These are phyloP conservation scores for Luzula sylvatica DNA, from an alignment of 176 grass and related monocot species.

Conservation along the genomic window DNA sequence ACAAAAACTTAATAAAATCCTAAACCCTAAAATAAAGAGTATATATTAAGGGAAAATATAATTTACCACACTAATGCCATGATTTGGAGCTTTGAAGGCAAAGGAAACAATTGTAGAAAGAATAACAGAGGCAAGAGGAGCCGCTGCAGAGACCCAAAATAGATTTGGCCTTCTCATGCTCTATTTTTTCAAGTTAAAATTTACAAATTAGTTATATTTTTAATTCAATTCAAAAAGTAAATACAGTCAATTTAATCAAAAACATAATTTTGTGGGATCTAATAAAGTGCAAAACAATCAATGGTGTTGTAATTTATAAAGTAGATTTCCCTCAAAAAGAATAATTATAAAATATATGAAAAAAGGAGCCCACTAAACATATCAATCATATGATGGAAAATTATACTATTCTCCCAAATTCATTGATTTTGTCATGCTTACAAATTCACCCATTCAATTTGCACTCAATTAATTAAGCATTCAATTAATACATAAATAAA, in stretches of 20 bases:
- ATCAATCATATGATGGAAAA: slow-evolving; percentile 12
- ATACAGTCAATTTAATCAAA: not conserved
- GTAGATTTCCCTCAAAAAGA: too few relatives aligned
- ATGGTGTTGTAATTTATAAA: too few relatives aligned
- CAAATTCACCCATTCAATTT: too few relatives aligned
- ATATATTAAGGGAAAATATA: not conserved
- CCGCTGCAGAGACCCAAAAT: slow-evolving; percentile 86
- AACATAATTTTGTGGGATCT: too few relatives aligned
- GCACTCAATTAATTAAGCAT: too few relatives aligned
- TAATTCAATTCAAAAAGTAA: not conserved
- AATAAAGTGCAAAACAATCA: not conserved
- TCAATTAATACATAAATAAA: too few relatives aligned
- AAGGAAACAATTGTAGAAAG: slow-evolving; percentile 74
- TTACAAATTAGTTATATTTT: not conserved
- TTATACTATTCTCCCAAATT: too few relatives aligned
- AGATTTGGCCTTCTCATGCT: slow-evolving; percentile 67
- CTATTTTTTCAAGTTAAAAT: slow-evolving; percentile 39
- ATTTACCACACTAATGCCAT: slow-evolving; percentile 73
- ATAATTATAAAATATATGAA: slow-evolving; percentile 5
- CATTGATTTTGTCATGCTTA: too few relatives aligned
- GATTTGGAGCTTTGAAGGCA: slow-evolving; percentile 45
- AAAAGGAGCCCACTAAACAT: slow-evolving; percentile 15
- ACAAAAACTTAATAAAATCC: not conserved
- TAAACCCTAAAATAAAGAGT: not conserved
- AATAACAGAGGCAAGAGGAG: slow-evolving; percentile 75